A percentile compares a stretch with the other conserved stretches of the same genome.
Evolutionary conservation across 306 rosid genomes (phyloP).

Genomic region (Lathyrus aphaca): DNA sequence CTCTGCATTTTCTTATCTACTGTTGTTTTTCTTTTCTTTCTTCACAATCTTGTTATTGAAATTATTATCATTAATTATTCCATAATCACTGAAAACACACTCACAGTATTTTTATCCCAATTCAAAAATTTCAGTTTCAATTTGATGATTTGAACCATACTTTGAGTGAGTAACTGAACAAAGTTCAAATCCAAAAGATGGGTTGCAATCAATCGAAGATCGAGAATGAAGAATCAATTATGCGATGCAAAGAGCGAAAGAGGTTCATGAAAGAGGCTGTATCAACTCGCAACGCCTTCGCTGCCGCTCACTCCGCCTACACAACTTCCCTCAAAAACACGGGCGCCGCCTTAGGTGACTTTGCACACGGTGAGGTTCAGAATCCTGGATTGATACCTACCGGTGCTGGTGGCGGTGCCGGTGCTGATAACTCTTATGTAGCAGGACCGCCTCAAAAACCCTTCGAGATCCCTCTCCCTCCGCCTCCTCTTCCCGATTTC

Average conservation of each 20-base stretch:
- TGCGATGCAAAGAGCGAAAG: conserved; percentile 86
- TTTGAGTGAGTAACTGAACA: too few species aligned
- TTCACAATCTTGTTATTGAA: background rate
- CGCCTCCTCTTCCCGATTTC: conserved; percentile 63
- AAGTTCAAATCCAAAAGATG: conserved; percentile 43
- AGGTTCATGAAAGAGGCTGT: conserved; percentile 74
- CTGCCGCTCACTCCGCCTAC: conserved; percentile 83
- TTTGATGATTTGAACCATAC: too few species aligned
- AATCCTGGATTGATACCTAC: conserved; percentile 39
- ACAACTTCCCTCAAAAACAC: conserved; percentile 71
- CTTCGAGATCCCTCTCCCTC: conserved; percentile 56
- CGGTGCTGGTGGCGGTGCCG: background rate
- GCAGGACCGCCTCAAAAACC: background rate
- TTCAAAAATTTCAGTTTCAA: background rate
- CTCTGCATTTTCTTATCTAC: conserved; percentile 19
- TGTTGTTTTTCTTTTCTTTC: background rate
- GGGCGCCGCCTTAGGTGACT: conserved; percentile 88
- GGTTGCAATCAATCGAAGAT: conserved; percentile 93
- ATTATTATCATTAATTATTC: background rate
- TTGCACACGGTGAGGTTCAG: conserved; percentile 65
- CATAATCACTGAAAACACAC: background rate
- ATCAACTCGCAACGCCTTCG: conserved; percentile 76
- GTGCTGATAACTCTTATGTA: background rate
- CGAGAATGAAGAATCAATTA: conserved; percentile 92
- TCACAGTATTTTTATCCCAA: too few species aligned